These are phyloP conservation scores for Cryptococcus jaspeensis DNA, from an alignment of 1,284 basidiomycete species.

Conservation along the genomic window DNA sequence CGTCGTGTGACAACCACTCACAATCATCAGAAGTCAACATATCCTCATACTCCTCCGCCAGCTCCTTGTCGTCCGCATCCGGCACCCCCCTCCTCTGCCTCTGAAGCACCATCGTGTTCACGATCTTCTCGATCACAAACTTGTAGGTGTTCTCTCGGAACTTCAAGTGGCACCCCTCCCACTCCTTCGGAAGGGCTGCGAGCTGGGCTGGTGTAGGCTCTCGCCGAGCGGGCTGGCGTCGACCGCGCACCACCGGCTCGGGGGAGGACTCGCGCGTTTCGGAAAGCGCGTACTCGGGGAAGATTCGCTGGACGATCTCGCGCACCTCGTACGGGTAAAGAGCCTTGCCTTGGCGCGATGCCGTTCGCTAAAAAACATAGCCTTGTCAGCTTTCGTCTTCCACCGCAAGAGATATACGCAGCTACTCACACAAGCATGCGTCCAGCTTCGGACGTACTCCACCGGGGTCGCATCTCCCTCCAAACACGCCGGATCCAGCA, in stretches of 20 bases:
- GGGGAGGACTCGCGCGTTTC: neutral
- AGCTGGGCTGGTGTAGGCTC: constrained; percentile 5
- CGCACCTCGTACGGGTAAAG: constrained; percentile 87
- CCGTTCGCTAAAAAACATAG: constrained; percentile 58
- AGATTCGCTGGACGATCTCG: constrained; percentile 65
- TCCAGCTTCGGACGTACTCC: constrained; percentile 84
- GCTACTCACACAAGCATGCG: constrained; percentile 72
- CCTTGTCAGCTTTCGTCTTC: neutral
- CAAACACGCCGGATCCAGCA: constrained; percentile 91
- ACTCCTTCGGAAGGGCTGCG: constrained; percentile 36
- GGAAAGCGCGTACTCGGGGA: constrained; percentile 26
- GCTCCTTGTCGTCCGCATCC: constrained; percentile 62
- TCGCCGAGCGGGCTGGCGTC: constrained; percentile 14
- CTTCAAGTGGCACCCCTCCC: constrained; percentile 63
- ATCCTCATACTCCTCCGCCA: constrained; percentile 59
- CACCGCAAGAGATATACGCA: neutral
- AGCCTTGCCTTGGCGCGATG: constrained; percentile 60
- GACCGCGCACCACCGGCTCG: constrained; percentile 3
- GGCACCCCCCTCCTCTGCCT: constrained; percentile 80
- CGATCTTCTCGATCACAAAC: constrained; percentile 72
- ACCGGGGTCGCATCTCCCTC: constrained; percentile 93
- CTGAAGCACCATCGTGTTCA: constrained; percentile 65
- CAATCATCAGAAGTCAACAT: constrained; percentile 37
- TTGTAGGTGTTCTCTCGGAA: constrained; percentile 74
- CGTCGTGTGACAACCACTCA: constrained; percentile 10